Evolutionary conservation across 2,329 filamentous ascomycete species (phyloP).

Genomic region (Stachybotrys chlorohalonatus): DNA sequence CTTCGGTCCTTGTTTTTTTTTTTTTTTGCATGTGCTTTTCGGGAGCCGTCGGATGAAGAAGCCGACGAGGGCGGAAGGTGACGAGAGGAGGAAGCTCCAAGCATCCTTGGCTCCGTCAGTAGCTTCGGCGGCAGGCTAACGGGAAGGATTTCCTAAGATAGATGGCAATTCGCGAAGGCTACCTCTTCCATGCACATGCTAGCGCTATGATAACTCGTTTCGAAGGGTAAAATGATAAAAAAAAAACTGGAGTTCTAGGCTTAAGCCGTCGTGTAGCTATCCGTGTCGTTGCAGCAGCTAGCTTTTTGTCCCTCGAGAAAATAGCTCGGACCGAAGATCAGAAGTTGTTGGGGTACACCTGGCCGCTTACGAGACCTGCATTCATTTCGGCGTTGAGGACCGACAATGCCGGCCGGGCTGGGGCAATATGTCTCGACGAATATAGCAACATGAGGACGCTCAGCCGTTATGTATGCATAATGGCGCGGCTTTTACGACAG

Average conservation of each 20-base stretch:
- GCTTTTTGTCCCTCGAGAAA: background rate
- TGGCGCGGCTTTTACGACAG: background rate
- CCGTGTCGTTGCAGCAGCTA: background rate
- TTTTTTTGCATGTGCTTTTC: slow-evolving; percentile 3
- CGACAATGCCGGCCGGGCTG: background rate
- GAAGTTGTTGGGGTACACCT: background rate
- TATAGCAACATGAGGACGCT: background rate
- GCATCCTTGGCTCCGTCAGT: background rate
- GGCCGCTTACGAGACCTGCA: background rate
- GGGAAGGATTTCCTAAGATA: background rate
- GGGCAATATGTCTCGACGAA: background rate
- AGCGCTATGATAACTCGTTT: too few species aligned
- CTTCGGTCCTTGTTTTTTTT: slow-evolving; percentile 1
- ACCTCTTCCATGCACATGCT: too few species aligned
- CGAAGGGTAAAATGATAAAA: background rate
- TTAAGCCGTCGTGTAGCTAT: background rate
- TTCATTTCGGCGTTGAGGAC: background rate
- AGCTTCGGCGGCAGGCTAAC: background rate
- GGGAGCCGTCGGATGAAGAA: background rate
- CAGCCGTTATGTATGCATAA: background rate
- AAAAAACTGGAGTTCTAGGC: background rate
- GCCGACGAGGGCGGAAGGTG: background rate
- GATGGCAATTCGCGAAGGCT: background rate
- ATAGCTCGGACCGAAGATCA: background rate
- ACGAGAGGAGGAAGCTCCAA: background rate